A percentile compares a stretch with the other conserved stretches of the same genome.
phyloP scores from a whole-genome alignment of 306 rosid species.

The Carpinus viminea region DNA sequence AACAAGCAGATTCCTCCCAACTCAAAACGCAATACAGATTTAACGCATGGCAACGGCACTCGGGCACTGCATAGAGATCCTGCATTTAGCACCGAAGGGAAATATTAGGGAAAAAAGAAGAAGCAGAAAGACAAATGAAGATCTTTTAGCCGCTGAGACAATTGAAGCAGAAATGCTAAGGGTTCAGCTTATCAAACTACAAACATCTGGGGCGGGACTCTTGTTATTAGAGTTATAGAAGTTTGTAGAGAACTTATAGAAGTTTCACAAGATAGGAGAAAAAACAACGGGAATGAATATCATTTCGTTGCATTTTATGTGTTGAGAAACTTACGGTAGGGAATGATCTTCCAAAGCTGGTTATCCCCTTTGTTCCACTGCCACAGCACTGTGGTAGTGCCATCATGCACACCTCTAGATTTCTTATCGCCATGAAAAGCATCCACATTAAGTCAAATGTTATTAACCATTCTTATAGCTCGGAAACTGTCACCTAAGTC shows the following conservation, averaged over 20 bases:
- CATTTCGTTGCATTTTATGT: not conserved
- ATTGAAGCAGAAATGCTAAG: not conserved
- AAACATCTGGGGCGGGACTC: constrained; percentile 1
- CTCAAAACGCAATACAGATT: not conserved
- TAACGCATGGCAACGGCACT: not conserved
- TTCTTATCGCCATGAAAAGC: constrained; percentile 75
- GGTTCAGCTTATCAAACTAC: constrained; percentile 1
- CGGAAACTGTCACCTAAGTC: constrained; percentile 66
- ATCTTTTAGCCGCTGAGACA: not conserved
- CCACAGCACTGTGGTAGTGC: constrained; percentile 75
- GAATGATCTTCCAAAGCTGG: constrained; percentile 74
- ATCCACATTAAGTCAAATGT: constrained; percentile 69
- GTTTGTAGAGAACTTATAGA: not conserved
- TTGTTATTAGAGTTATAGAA: not conserved
- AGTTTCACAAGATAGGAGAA: not conserved
- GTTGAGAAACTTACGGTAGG: constrained; percentile 59
- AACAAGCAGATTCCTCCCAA: not conserved
- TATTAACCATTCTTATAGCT: constrained; percentile 81
- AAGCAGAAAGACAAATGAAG: not conserved
- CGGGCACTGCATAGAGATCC: not conserved
- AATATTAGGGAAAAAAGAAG: not conserved
- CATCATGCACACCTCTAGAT: constrained; percentile 85
- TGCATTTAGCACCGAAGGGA: not conserved
- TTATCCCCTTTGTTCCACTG: constrained; percentile 77
- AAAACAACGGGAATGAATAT: not conserved